Evolutionary conservation across 2,329 filamentous ascomycete species (phyloP), one percentile per base, ranked within the genome.

Genomic region (Xylariaceae sp.): DNA sequence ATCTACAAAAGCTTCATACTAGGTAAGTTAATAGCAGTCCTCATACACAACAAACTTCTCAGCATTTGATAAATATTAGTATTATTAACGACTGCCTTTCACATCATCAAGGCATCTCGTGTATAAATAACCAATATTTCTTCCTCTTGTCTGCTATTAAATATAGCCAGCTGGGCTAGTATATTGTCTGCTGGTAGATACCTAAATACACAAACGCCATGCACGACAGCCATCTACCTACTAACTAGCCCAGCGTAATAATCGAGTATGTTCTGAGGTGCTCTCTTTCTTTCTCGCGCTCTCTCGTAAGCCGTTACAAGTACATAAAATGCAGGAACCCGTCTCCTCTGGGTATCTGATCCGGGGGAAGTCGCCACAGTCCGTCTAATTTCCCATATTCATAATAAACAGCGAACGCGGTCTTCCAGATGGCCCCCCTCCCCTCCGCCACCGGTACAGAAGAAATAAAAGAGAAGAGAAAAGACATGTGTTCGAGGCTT

Each of bases 271-370:
- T 37, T 16, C 3, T 14, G 14, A 37, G 32, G 12, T 37, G 32
- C 32, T 37, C 9, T 37, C 7, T 37, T 4, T 37, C 32, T 37
- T 10, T 14, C 32, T 7, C 32, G 48, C 44, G 41, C 54, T 53
- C 48, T 57, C 50, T 61, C 59, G 43, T 62, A 62, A 61, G 41
- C 57, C 59, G 47, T 60, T 56, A 56, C 49, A 53, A 52, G 54
- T 62, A 57, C 57, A 59, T 3, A 37, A 37, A 47, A 62, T 60
- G 59, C 56, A 44, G 52, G 43, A 46, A 16, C 44, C 54, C 59
- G 40, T 58, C 54, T 59, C 49, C 52, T 41, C 44, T 53, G 59
- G 59, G 59, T 62, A 62, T 62, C 57, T 62, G 59, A 43, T 56
- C 21, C 43, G 20, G 44, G 44, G 37, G 41, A 48, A 44, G 57